Base-by-base conservation (phyloP, 306 rosid species). In the Erythrophleum fordii region DNA sequence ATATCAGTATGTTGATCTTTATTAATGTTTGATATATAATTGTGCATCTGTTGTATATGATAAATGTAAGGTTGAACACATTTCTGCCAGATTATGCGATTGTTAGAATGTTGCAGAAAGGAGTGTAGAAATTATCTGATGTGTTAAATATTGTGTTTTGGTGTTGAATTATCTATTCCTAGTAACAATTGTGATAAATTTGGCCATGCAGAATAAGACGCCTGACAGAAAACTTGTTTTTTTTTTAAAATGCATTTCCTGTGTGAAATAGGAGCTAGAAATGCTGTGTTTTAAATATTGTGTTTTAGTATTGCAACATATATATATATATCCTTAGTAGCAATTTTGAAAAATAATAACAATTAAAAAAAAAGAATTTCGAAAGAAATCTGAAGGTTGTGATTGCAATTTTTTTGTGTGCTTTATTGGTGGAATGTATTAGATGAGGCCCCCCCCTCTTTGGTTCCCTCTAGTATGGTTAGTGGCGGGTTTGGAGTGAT, bases 1-100 rank as follows among this genome's bases (percentile, higher is more conserved):
- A 95, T 81, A 81, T 95, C 85, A 93, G 99, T 95, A 87, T 88
- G 98, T 89, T 80, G 55, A 39, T 80, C 11, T 16, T 77, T 26
- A 55, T 62, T 58, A 7, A 60, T 34, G 5, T 29, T 69, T 75
- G 65, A 39, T 76, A 14, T 25, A 18, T 28, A 28, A 69, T 69
- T 39, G 74, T 53, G 35, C 1, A 42, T 56, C 69, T 39, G 55
- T 39, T 31, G 42, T 8, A 4, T 56, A 8, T 29, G 0, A n/a
- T 8, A 52, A 18, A 53, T 34, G 25, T 31, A 35, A 52, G 26
- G 26, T 22, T 51, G 46, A 23, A 51, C 23, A 11, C 20, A n/a
- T 51, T n/a, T 51, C 48, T 9, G 34, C 2, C n/a, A n/a, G 2
- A 23, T 72, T n/a, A 1, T 29, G 39, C 8, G 23, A 29, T 62